phyloP scores from a whole-genome alignment of 495 filamentous ascomycete species.

The Trichocladium uniseriatum region DNA sequence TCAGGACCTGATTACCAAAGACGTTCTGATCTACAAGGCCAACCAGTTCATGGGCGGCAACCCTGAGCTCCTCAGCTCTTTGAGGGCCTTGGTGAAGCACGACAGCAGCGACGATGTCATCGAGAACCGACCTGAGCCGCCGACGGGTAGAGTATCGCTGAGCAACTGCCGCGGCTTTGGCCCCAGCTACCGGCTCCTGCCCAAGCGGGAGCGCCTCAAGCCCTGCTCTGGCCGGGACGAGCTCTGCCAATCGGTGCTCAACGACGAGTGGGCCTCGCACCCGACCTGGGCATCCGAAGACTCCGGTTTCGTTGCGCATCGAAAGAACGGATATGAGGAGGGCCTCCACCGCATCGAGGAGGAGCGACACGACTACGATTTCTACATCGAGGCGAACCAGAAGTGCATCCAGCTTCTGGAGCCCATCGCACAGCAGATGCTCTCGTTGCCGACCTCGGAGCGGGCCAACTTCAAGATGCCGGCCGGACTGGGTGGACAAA shows the following conservation, averaged over 20 bases:
- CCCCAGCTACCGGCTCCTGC: constrained; percentile 88
- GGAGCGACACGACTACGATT: constrained; percentile 97
- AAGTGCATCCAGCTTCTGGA: constrained; percentile 93
- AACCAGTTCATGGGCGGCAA: constrained; percentile 81
- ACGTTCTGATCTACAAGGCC: constrained; percentile 69
- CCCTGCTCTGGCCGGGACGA: constrained; percentile 89
- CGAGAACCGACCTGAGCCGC: constrained; percentile 63
- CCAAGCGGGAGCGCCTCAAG: constrained; percentile 77
- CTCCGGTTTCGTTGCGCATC: constrained; percentile 93
- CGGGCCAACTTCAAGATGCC: constrained; percentile 65
- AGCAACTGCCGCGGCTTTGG: constrained; percentile 89
- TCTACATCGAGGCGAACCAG: constrained; percentile 87
- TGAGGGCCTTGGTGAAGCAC: constrained; percentile 67
- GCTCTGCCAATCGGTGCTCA: constrained; percentile 81
- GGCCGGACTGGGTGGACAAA: constrained; percentile 79
- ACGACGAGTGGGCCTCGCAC: constrained; percentile 97
- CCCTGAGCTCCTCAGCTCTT: constrained; percentile 73
- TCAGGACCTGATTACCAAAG: constrained; percentile 77
- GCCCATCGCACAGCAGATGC: constrained; percentile 82
- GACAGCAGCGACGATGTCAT: constrained; percentile 67
- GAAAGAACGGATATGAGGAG: constrained; percentile 92
- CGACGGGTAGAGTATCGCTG: constrained; percentile 68
- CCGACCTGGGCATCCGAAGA: constrained; percentile 99
- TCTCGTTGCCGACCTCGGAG: constrained; percentile 62
- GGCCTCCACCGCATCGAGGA: constrained; percentile 92